These are phyloP conservation scores for Leccinum longicurvipes DNA, from an alignment of 768 basidiomycete species.

Conservation along the genomic window DNA sequence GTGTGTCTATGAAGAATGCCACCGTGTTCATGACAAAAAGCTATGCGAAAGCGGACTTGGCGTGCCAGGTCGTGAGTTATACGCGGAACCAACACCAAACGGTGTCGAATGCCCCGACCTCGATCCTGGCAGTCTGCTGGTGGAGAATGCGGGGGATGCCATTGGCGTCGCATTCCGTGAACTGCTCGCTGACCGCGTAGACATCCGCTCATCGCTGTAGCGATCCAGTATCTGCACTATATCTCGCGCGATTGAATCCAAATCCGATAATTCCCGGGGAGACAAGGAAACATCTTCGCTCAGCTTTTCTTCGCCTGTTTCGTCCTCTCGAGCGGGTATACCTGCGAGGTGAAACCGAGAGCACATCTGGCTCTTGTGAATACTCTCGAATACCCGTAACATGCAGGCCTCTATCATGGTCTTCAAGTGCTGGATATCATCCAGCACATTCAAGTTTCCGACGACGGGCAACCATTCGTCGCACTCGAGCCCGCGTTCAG, in stretches of 20 bases:
- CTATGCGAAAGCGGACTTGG: slow-evolving; percentile 53
- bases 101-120: slow-evolving; percentile 64
- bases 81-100: slow-evolving; percentile 39
- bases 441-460: slow-evolving; percentile 68
- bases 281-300: slow-evolving; percentile 53
- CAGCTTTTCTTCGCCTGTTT: slow-evolving; percentile 51
- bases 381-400: slow-evolving; percentile 88
- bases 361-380: slow-evolving; percentile 42
- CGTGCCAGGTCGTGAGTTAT: slow-evolving; percentile 59
- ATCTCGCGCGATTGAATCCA: slow-evolving; percentile 70
- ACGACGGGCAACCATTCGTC: slow-evolving; percentile 89
- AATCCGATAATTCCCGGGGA: slow-evolving; percentile 65
- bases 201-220: slow-evolving; percentile 63
- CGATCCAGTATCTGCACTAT: slow-evolving; percentile 71
- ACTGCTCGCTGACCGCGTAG: slow-evolving; percentile 52
- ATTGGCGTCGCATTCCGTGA: slow-evolving; percentile 68
- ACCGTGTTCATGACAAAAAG: slow-evolving; percentile 28
- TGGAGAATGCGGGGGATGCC: slow-evolving; percentile 45
- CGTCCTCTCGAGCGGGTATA: slow-evolving; percentile 43
- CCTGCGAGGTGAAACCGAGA: slow-evolving; percentile 31
- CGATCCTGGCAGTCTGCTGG: slow-evolving; percentile 39
- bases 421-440: slow-evolving; percentile 82
- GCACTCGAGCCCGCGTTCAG: slow-evolving; percentile 73
- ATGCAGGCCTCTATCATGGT: slow-evolving; percentile 76
- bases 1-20: slow-evolving; percentile 11